These are phyloP conservation scores for Apiotrichum domesticum DNA, from an alignment of 1,284 basidiomycete species.

Conservation along the genomic window DNA sequence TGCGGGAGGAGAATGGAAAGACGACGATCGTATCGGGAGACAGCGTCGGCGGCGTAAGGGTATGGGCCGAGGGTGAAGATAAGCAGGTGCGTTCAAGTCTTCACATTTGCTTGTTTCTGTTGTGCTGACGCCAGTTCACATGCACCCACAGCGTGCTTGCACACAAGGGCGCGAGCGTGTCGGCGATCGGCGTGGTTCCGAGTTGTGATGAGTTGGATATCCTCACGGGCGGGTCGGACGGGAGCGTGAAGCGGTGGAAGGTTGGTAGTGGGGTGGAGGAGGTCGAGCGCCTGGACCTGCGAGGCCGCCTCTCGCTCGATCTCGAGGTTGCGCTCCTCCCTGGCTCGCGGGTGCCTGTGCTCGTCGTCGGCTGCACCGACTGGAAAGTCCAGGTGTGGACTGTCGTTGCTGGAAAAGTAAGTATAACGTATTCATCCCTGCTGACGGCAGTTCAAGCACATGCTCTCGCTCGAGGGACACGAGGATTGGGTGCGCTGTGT, in stretches of 20 bases:
- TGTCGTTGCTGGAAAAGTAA: conserved; percentile 56
- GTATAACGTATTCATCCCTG: conserved; percentile 51
- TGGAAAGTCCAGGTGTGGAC: conserved; percentile 69
- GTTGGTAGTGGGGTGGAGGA: conserved; percentile 14
- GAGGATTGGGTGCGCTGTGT: conserved; percentile 88
- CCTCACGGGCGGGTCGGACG: conserved; percentile 74
- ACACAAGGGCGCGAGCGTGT: conserved; percentile 62
- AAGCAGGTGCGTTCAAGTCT: conserved; percentile 9
- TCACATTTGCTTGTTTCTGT: background rate
- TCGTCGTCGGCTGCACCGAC: conserved; percentile 73
- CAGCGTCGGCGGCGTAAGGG: conserved; percentile 55
- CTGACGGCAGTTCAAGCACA: conserved; percentile 43
- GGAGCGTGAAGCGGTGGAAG: conserved; percentile 65
- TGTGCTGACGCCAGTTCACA: conserved; percentile 53
- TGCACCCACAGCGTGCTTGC: conserved; percentile 52
- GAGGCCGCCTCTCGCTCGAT: conserved; percentile 69
- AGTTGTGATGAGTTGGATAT: conserved; percentile 46
- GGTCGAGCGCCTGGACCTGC: conserved; percentile 58
- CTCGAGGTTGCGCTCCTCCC: conserved; percentile 63
- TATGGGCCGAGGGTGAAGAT: conserved; percentile 37
- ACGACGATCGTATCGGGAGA: conserved; percentile 65
- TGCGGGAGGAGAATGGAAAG: conserved; percentile 29
- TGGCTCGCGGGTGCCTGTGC: conserved; percentile 56
- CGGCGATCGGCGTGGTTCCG: conserved; percentile 53
- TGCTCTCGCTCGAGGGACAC: conserved; percentile 67